Percentiles rank a stretch among this genome's conserved stretches.
phyloP scores from a whole-genome alignment of 176 grass and related monocot genomes.

The Aegilops sharonensis region DNA sequence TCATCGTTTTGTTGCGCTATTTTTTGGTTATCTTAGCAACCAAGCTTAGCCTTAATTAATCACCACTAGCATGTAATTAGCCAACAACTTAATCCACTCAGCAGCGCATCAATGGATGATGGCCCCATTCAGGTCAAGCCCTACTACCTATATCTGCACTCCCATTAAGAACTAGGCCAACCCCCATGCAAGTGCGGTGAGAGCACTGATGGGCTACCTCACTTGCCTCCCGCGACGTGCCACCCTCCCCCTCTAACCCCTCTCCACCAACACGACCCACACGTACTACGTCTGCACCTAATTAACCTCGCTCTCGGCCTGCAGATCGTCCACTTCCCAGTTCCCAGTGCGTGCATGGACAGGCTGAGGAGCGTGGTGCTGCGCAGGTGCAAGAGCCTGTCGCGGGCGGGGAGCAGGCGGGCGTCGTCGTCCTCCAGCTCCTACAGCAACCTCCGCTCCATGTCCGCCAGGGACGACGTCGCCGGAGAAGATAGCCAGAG shows the following conservation, averaged over 20 bases:
- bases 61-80: not conserved
- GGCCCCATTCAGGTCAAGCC: not conserved
- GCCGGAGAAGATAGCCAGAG: not conserved
- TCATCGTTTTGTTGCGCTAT: no score
- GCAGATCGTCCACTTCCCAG: not conserved
- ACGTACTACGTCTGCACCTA: not conserved
- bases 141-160: not conserved
- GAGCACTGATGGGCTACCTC: not conserved
- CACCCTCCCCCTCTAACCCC: constrained; percentile 1
- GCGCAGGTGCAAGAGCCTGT: constrained; percentile 80
- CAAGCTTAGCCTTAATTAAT: no score
- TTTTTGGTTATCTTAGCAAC: no score
- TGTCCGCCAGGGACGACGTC: constrained; percentile 47
- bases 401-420: constrained; percentile 27
- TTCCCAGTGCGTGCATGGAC: constrained; percentile 22
- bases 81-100: not conserved
- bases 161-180: not conserved
- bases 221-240: constrained; percentile 4
- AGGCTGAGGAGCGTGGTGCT: constrained; percentile 56
- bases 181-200: not conserved
- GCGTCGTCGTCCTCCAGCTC: constrained; percentile 24
- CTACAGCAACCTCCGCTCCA: constrained; percentile 72
- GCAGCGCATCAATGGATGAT: not conserved
- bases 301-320: not conserved
- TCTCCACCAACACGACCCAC: not conserved